Evolutionary conservation across 2,329 filamentous ascomycete species (phyloP).

Genomic region (Annulohypoxylon truncatum): DNA sequence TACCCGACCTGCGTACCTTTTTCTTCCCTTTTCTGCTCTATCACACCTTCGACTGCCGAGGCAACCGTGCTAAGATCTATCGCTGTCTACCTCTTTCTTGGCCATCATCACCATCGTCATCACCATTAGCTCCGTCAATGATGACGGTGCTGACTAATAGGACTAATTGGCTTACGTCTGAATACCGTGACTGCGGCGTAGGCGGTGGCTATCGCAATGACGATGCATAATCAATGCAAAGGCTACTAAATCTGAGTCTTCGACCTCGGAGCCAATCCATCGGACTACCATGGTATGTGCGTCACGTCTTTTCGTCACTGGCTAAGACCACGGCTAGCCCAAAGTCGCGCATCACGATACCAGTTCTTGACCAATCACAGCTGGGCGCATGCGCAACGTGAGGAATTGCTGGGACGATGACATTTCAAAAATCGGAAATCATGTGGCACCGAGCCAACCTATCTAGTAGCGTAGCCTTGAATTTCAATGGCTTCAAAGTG

Average conservation of each 20-base stretch:
- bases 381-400: constrained; percentile 38
- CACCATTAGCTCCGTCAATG: neutral
- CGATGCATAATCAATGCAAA: constrained; percentile 17
- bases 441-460: constrained; percentile 28
- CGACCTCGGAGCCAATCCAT: constrained; percentile 9
- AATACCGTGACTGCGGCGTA: constrained; percentile 10
- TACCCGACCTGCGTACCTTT: constrained; percentile 29
- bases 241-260: constrained; percentile 3
- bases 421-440: constrained; percentile 32
- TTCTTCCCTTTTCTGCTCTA: constrained; percentile 11
- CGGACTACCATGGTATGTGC: constrained; percentile 7
- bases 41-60: constrained; percentile 25
- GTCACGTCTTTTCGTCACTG: constrained; percentile 28
- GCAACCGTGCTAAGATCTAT: constrained; percentile 22
- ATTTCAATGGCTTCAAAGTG: constrained; percentile 14
- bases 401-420: constrained; percentile 32
- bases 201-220: neutral
- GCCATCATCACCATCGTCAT: neutral
- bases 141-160: constrained; percentile 19
- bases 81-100: neutral
- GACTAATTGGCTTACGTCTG: constrained; percentile 17
- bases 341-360: constrained; percentile 39
- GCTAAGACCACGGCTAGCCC: constrained; percentile 30
- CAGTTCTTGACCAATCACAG: constrained; percentile 36
- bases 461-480: constrained; percentile 21